phyloP scores from a whole-genome alignment of 768 basidiomycete genomes.

The Chalciporus chontae region DNA sequence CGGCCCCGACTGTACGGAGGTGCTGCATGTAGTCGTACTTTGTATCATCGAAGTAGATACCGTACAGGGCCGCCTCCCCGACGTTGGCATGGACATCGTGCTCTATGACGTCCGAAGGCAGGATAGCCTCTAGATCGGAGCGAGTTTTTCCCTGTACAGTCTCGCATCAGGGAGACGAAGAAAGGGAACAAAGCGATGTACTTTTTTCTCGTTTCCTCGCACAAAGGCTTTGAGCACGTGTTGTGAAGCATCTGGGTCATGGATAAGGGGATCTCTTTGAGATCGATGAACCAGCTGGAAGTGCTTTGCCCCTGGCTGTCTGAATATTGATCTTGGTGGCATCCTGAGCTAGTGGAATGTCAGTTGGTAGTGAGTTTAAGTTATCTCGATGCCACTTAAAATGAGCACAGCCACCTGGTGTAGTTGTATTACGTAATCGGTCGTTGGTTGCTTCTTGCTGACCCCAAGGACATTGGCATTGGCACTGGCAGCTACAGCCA shows the following conservation, averaged over 20 bases:
- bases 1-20: conserved; percentile 70
- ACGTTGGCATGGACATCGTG: conserved; percentile 52
- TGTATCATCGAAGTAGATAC: conserved; percentile 92
- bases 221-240: conserved; percentile 87
- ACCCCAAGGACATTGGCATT: too few relatives aligned
- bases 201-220: conserved; percentile 70
- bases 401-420: conserved; percentile 9
- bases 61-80: conserved; percentile 88
- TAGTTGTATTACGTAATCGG: conserved; percentile 27
- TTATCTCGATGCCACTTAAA: background rate
- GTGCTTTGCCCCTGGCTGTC: conserved; percentile 85
- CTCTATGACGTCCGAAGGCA: conserved; percentile 46
- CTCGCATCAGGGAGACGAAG: conserved; percentile 14
- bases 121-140: conserved; percentile 66
- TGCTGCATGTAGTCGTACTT: conserved; percentile 99
- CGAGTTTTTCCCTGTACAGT: conserved; percentile 68
- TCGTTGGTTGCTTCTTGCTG: conserved; percentile 26
- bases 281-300: conserved; percentile 98
- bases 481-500: conserved; percentile 10
- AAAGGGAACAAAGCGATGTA: conserved; percentile 18
- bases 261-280: conserved; percentile 90
- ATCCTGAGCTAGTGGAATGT: conserved; percentile 35
- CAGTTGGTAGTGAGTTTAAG: background rate
- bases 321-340: conserved; percentile 84
- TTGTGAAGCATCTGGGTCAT: conserved; percentile 84